Conservation (phyloP, 169 alveolate species). For the Cryptosporidium viatorum region DNA sequence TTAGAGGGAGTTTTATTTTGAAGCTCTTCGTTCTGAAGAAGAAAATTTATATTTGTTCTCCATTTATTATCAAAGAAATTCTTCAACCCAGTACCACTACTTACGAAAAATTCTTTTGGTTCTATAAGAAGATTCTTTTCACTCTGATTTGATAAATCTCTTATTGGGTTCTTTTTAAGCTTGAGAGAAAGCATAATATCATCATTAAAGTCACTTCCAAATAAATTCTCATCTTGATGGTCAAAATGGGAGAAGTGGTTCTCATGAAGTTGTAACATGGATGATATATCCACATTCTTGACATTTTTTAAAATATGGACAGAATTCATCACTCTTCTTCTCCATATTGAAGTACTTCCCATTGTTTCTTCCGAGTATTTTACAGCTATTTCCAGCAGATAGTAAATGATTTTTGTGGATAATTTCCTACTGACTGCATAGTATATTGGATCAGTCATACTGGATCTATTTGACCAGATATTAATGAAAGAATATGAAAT, state of each 20-base stretch:
- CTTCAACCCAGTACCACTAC: background rate
- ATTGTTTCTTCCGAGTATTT: constrained; percentile 44
- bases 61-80: constrained; percentile 49
- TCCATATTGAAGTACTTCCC: constrained; percentile 52
- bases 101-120: constrained; percentile 5
- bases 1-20: background rate
- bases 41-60: constrained; percentile 21
- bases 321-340: constrained; percentile 4
- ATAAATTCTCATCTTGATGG: constrained; percentile 7
- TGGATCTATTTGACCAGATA: constrained; percentile 44
- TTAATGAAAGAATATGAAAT: constrained; percentile 60
- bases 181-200: background rate
- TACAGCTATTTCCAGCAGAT: constrained; percentile 37
- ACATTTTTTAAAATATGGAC: constrained; percentile 18
- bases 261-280: constrained; percentile 39
- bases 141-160: background rate
- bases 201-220: background rate
- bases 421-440: constrained; percentile 25
- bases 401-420: constrained; percentile 24
- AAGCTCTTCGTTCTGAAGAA: constrained; percentile 3
- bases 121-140: constrained; percentile 2
- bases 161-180: background rate
- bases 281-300: constrained; percentile 26
- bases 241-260: constrained; percentile 20
- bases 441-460: constrained; percentile 36